These are phyloP conservation scores for Candida ortonii DNA, from an alignment of 805 yeast genomes.

Conservation along the genomic window DNA sequence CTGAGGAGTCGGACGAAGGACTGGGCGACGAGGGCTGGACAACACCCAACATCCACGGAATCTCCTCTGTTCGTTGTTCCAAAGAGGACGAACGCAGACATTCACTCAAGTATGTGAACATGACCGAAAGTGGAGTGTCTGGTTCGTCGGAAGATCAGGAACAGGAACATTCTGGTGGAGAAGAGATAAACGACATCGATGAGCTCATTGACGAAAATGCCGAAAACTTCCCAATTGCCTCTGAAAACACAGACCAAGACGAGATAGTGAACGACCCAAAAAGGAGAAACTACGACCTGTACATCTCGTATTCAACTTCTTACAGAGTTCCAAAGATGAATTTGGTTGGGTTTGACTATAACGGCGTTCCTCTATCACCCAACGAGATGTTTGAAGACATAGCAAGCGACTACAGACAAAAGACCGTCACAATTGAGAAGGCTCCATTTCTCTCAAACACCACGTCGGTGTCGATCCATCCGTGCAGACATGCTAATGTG, in stretches of 20 bases:
- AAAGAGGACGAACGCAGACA: conserved; percentile 27
- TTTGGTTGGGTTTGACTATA: conserved; percentile 77
- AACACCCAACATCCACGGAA: conserved; percentile 29
- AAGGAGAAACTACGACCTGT: conserved; percentile 78
- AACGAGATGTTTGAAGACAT: conserved; percentile 94
- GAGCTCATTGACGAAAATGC: conserved; percentile 35
- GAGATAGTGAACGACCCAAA: conserved; percentile 38
- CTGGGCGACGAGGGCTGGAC: conserved; percentile 73
- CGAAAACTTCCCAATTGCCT: conserved; percentile 32
- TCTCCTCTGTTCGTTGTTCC: conserved; percentile 19
- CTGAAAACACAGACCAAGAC: conserved; percentile 32
- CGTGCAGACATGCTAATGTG: conserved; percentile 92
- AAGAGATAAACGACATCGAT: conserved; percentile 42
- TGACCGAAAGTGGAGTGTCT: conserved; percentile 24
- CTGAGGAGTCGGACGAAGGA: no score
- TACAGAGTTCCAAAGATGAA: conserved; percentile 95
- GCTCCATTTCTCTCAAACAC: conserved; percentile 79
- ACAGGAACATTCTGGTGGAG: conserved; percentile 20
- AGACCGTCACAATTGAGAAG: conserved; percentile 93
- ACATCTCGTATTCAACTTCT: conserved; percentile 89
- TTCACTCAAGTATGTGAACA: conserved; percentile 20
- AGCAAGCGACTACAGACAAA: conserved; percentile 84
- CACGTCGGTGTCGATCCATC: conserved; percentile 88
- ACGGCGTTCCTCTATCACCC: conserved; percentile 85
- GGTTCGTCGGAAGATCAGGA: conserved; percentile 7